A percentile compares a stretch with the other conserved stretches of the same genome.
Conservation (phyloP, 2,329 filamentous ascomycete species). For the Penicillium crustosum region DNA sequence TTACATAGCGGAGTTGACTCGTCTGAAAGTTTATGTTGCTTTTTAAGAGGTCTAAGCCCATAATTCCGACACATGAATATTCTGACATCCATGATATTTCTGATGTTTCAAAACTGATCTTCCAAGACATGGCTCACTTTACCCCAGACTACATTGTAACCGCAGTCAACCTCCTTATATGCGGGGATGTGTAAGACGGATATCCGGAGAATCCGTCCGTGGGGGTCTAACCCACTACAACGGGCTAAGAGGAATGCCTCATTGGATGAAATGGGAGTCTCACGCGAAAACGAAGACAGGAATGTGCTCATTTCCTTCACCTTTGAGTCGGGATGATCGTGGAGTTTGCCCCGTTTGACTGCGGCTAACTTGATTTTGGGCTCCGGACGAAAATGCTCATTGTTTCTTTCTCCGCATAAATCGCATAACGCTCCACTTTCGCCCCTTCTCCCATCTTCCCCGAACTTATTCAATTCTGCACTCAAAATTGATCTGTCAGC, state of each 20-base stretch:
- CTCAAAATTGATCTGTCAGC: neutral
- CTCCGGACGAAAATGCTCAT: neutral
- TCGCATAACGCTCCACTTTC: conserved; percentile 20
- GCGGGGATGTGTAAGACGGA: conserved; percentile 17
- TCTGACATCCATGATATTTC: neutral
- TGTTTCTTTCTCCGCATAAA: conserved; percentile 24
- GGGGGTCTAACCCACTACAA: conserved; percentile 15
- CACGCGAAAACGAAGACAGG: neutral
- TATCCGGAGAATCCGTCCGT: conserved; percentile 21
- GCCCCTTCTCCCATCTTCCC: conserved; percentile 18
- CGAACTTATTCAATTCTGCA: conserved; percentile 11
- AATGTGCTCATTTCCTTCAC: neutral
- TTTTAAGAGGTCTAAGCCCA: neutral
- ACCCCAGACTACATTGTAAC: conserved; percentile 3
- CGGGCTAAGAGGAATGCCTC: conserved; percentile 1
- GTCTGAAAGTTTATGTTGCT: neutral
- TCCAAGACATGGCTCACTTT: neutral
- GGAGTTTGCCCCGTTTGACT: conserved; percentile 13
- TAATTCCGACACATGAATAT: neutral
- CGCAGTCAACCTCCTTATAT: conserved; percentile 1
- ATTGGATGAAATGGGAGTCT: neutral
- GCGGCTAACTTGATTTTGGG: conserved; percentile 1
- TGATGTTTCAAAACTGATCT: neutral
- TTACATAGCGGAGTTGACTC: neutral
- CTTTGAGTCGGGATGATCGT: neutral